Base-by-base conservation (phyloP, 2,329 filamentous ascomycete species). In the Penicillium brasilianum region DNA sequence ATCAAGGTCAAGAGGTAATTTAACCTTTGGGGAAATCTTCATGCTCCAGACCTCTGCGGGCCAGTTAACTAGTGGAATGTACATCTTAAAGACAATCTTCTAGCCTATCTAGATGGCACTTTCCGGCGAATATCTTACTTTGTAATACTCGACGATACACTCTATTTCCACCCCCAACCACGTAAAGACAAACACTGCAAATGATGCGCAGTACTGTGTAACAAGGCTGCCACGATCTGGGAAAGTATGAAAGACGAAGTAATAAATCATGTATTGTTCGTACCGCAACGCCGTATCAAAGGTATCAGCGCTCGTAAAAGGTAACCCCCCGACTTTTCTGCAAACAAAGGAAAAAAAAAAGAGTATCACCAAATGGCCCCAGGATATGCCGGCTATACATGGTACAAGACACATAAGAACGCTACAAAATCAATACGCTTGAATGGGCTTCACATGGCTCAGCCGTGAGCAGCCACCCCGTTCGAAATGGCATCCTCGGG, bases 231-330 rank as follows among this genome's bases (percentile, higher is more conserved):
- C 25, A n/a, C 22, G 16, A 48, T 28, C 8, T n/a, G 4, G 30
- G 6, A 28, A 48, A 48, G n/a, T 8, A 34, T 28, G 36, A 39
- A 56, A 58, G n/a, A n/a, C 48, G 55, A 32, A 62, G 30, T 60
- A 48, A 30, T 20, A 36, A 61, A 57, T 56, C 55, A 67, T 64
- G 50, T 55, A 65, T 59, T 59, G 53, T 49, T 65, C 66, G 60
- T 61, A 69, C 66, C 67, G 66, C 68, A 66, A 68, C 68, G 66
- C 64, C 66, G 20, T 63, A 32, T 56, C 7, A 16, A 13, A 48
- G 30, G 56, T 56, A 44, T 64, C 62, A 68, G 64, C 66, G 64
- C 65, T 60, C 57, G 61, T 65, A 36, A 60, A 28, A 37, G 25
- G 25, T 57, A 58, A 48, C 59, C 37, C 37, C 32, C 37, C 25